Conservation (phyloP, 768 basidiomycete species). For the Serendipita indica region DNA sequence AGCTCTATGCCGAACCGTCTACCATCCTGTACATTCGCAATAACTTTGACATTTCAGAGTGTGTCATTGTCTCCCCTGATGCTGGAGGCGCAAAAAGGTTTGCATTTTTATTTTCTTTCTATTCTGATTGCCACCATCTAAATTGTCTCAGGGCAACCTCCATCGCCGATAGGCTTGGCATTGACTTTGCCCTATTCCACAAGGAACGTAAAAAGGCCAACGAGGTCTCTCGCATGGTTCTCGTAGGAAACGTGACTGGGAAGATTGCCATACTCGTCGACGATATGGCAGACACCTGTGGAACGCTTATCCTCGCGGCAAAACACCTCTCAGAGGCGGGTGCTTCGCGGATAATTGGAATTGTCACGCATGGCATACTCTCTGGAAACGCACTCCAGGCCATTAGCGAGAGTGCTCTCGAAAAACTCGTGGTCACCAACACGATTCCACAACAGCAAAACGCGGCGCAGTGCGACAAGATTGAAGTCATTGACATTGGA, state of each 20-base stretch:
- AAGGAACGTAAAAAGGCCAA: conserved; percentile 97
- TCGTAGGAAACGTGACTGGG: conserved; percentile 86
- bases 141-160: conserved; percentile 65
- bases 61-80: conserved; percentile 95
- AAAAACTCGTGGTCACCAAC: conserved; percentile 96
- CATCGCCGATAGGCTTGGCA: conserved; percentile 86
- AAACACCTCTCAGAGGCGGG: conserved; percentile 80
- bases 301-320: conserved; percentile 85
- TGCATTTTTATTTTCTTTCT: too few relatives aligned
- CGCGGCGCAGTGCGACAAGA: conserved; percentile 52
- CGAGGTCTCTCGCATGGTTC: conserved; percentile 85
- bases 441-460: conserved; percentile 83
- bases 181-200: conserved; percentile 98
- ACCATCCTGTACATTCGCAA: conserved; percentile 89
- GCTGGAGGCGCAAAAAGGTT: conserved; percentile 97
- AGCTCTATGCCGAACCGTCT: conserved; percentile 94
- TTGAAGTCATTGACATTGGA: conserved; percentile 91
- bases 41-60: conserved; percentile 67
- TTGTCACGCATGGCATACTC: conserved; percentile 94
- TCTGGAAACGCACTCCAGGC: conserved; percentile 73
- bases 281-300: conserved; percentile 97
- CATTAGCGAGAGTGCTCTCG: conserved; percentile 58
- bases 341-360: conserved; percentile 68
- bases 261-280: conserved; percentile 92
- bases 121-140: background rate